phyloP scores from a whole-genome alignment of 495 filamentous ascomycete species.

The Aspergillus panamensis region DNA sequence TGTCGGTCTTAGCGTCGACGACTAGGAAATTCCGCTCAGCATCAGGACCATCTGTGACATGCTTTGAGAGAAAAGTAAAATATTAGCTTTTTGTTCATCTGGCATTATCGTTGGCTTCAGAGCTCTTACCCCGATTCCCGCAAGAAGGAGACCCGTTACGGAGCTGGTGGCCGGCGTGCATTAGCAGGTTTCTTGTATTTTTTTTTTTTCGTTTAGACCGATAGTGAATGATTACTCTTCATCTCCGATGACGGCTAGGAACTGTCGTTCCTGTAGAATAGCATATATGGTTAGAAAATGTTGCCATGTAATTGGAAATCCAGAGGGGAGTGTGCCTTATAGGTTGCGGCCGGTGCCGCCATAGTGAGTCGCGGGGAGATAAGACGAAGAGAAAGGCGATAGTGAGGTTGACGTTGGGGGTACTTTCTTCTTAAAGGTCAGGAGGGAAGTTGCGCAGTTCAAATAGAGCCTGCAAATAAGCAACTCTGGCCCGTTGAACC shows the following conservation, averaged over 20 bases:
- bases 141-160: conserved; percentile 88
- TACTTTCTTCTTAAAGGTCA: not conserved
- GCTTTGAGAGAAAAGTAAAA: conserved; percentile 41
- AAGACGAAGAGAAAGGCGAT: not conserved
- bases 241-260: conserved; percentile 96
- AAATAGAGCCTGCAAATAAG: not conserved
- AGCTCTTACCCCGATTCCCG: conserved; percentile 82
- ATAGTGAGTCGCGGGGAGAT: conserved; percentile 23
- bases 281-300: conserved; percentile 5
- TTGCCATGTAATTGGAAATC: not conserved
- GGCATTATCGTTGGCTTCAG: not conserved
- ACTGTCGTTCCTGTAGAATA: conserved; percentile 71
- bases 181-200: conserved; percentile 17
- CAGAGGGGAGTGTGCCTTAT: conserved; percentile 31
- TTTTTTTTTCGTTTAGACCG: not conserved
- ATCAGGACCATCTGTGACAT: conserved; percentile 75
- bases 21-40: conserved; percentile 96
- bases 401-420: not conserved
- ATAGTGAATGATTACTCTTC: conserved; percentile 59
- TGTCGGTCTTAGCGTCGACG: conserved; percentile 90
- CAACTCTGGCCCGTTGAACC: conserved; percentile 5
- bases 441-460: not conserved
- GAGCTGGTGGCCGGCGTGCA: conserved; percentile 60
- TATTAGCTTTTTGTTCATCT: conserved; percentile 1
- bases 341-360: conserved; percentile 36